These are phyloP conservation scores for Moesziomyces parantarcticus DNA, from an alignment of 1,284 basidiomycete species.

Conservation along the genomic window DNA sequence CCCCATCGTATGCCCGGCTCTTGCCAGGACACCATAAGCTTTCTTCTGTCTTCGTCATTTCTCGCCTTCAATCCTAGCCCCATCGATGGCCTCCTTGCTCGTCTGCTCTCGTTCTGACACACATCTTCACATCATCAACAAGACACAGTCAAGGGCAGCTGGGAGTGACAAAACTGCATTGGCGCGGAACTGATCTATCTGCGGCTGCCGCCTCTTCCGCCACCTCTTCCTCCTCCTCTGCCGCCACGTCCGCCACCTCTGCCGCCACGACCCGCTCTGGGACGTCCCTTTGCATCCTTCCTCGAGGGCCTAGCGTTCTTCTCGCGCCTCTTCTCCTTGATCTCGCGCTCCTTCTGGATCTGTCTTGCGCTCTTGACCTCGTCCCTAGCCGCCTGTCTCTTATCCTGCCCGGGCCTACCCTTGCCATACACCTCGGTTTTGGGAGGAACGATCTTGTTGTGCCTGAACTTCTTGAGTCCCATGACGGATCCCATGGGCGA, in stretches of 20 bases:
- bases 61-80: no score
- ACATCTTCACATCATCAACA: no score
- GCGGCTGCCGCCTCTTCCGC: constrained; percentile 2
- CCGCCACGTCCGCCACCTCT: constrained; percentile 21
- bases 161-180: no score
- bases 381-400: constrained; percentile 42
- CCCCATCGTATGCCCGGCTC: no score
- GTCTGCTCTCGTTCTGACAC: no score
- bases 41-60: no score
- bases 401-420: constrained; percentile 42
- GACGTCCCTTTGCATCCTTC: constrained; percentile 21
- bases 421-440: constrained; percentile 53
- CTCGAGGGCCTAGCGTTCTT: constrained; percentile 63
- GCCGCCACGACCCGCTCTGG: constrained; percentile 3
- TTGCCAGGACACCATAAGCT: no score
- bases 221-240: constrained; percentile 9
- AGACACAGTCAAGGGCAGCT: no score
- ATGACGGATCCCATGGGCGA: constrained; percentile 70
- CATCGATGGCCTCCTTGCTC: no score
- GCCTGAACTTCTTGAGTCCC: constrained; percentile 45
- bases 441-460: constrained; percentile 51
- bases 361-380: constrained; percentile 58
- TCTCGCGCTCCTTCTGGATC: constrained; percentile 58
- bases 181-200: neutral
- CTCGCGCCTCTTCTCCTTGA: constrained; percentile 52